phyloP scores from a whole-genome alignment of 257 asterid species.

The Perilla frutescens region DNA sequence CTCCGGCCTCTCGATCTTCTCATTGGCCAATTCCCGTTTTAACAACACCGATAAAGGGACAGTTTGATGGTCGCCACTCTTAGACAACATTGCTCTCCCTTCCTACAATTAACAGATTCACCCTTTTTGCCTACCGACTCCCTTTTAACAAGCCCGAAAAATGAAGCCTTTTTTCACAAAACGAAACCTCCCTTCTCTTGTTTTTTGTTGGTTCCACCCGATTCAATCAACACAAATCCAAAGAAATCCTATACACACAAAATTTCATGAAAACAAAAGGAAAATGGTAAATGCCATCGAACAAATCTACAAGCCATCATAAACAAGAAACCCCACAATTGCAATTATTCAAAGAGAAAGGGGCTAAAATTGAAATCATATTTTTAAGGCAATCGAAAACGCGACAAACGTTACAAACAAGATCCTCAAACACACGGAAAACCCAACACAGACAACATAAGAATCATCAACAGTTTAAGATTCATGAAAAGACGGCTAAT shows the following conservation, averaged over 20 bases:
- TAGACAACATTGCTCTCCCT: slow-evolving; percentile 70
- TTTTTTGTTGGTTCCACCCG: slow-evolving; percentile 27
- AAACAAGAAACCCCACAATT: background rate
- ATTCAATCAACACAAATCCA: slow-evolving; percentile 55
- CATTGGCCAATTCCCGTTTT: slow-evolving; percentile 90
- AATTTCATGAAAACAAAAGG: background rate
- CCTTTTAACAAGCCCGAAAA: slow-evolving; percentile 31
- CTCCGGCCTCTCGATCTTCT: slow-evolving; percentile 93
- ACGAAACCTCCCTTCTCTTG: slow-evolving; percentile 44
- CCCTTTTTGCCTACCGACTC: slow-evolving; percentile 23
- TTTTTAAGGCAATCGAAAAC: slow-evolving; percentile 13
- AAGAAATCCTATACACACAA: slow-evolving; percentile 50
- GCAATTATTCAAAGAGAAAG: slow-evolving; percentile 28
- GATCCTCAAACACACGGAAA: slow-evolving; percentile 39
- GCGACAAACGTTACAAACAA: slow-evolving; percentile 34
- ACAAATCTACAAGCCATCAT: slow-evolving; percentile 31
- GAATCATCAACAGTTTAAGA: slow-evolving; percentile 32
- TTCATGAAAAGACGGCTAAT: slow-evolving; percentile 31
- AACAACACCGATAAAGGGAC: slow-evolving; percentile 92
- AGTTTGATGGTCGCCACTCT: slow-evolving; percentile 79
- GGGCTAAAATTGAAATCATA: background rate
- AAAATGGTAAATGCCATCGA: slow-evolving; percentile 12
- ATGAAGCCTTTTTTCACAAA: slow-evolving; percentile 39
- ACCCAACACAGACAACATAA: slow-evolving; percentile 33
- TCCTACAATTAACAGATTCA: slow-evolving; percentile 35